phyloP scores from a whole-genome alignment of 768 basidiomycete species.

The Xanthoconium stramineum region DNA sequence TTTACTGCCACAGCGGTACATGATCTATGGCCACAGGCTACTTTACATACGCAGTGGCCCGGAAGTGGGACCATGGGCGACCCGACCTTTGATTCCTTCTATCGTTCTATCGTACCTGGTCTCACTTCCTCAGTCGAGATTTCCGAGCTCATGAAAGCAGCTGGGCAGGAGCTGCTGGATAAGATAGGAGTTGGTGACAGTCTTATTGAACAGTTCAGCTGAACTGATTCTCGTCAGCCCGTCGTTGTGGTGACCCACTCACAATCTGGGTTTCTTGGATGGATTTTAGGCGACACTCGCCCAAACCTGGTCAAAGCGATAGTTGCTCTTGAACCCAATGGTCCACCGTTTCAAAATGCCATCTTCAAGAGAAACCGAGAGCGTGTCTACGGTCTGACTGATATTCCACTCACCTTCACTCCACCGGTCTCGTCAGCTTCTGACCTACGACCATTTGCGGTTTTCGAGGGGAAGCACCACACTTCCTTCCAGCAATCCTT shows the following conservation, averaged over 20 bases:
- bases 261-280: slow-evolving; percentile 47
- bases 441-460: slow-evolving; percentile 32
- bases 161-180: slow-evolving; percentile 43
- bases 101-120: slow-evolving; percentile 40
- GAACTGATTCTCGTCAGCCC: slow-evolving; percentile 31
- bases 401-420: slow-evolving; percentile 42
- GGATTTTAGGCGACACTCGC: slow-evolving; percentile 46
- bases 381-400: slow-evolving; percentile 48
- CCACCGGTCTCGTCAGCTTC: slow-evolving; percentile 41
- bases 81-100: slow-evolving; percentile 43
- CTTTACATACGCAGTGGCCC: slow-evolving; percentile 50
- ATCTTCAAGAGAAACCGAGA: slow-evolving; percentile 37
- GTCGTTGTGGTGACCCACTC: slow-evolving; percentile 50
- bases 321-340: slow-evolving; percentile 47
- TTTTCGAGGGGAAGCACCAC: slow-evolving; percentile 28
- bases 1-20: slow-evolving; percentile 42
- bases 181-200: slow-evolving; percentile 43
- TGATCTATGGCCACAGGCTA: slow-evolving; percentile 45
- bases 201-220: neutral
- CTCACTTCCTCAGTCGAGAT: slow-evolving; percentile 35
- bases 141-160: slow-evolving; percentile 38
- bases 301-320: slow-evolving; percentile 45
- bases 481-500: slow-evolving; percentile 42
- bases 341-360: slow-evolving; percentile 45
- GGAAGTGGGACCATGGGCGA: slow-evolving; percentile 49